Evolutionary conservation across 805 yeast genomes (phyloP), one percentile per base, ranked within the genome.

Genomic region (Ogataea nakhonphanomensis): DNA sequence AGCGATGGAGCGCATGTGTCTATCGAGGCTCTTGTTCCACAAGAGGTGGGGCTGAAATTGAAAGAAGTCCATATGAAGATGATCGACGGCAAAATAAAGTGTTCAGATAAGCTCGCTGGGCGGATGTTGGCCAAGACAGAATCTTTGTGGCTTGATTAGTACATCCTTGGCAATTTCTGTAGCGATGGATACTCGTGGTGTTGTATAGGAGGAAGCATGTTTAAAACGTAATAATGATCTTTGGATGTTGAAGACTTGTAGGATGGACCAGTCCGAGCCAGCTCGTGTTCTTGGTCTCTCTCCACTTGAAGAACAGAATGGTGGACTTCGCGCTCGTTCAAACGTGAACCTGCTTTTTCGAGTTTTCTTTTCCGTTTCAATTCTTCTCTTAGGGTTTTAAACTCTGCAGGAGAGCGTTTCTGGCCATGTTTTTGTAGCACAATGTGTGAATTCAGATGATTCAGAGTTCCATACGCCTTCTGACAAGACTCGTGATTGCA

Each of bases 391-490:
- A 76, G 62, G 43, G 70, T 72, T 49, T 67, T 66, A 54, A 78
- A 77, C 54, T 78, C 82, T 28, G 71, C 71, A 1, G 82, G 80
- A 26, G 62, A 59, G 25, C 82, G 63, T 54, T 74, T 76, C 13
- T 63, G 58, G 8, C 83, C 83, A 53, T 77, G 83, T 11, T 63
- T 65, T 43, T 78, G 80, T 46, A 72, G 64, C 1, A 65, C 51
- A 26, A 77, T 73, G 51, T 77, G 83, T 10, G 80, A 76, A 49
- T 77, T 77, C 25, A 77, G 58, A 53, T 77, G 83, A 53, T 78
- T 77, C 29, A 77, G 63, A 4, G 83, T 78, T 10, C 83, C 83
- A 50, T 77, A 77, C 7, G 75, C 72, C 57, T 78, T 78, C 7
- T 64, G 58, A 44, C 83, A 78, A 8, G 64, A 65, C 20, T 60